A percentile compares a stretch with the other conserved stretches of the same genome.
Evolutionary conservation across 352 stramenopile species (phyloP).

Genomic region (Peronospora destructor): DNA sequence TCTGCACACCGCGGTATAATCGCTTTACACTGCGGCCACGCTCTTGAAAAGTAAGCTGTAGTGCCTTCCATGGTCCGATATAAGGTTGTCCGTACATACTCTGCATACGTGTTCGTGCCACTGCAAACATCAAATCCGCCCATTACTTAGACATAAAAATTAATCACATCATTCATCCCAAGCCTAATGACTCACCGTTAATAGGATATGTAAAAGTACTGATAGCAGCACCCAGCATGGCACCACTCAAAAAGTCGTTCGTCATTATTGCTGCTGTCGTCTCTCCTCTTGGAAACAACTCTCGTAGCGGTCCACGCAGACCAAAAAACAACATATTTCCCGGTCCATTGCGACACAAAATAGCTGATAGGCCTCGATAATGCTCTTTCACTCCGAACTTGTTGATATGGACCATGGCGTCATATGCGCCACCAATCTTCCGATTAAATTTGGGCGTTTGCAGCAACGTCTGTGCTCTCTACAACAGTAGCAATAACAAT

Average conservation of each 20-base stretch:
- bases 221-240: conserved; percentile 74
- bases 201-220: conserved; percentile 82
- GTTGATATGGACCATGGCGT: conserved; percentile 75
- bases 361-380: conserved; percentile 72
- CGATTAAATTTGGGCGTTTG: conserved; percentile 85
- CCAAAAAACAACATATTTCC: conserved; percentile 85
- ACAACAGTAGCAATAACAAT: neutral
- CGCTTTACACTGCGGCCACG: conserved; percentile 46
- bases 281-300: conserved; percentile 47
- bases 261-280: conserved; percentile 40
- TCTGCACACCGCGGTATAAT: conserved; percentile 80
- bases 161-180: neutral
- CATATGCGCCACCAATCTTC: conserved; percentile 66
- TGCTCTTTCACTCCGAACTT: conserved; percentile 73
- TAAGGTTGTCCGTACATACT: conserved; percentile 67
- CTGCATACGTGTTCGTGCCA: conserved; percentile 77
- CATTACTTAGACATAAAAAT: conserved; percentile 1
- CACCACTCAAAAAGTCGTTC: conserved; percentile 82
- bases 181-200: conserved; percentile 43
- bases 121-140: conserved; percentile 21
- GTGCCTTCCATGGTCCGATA: conserved; percentile 45
- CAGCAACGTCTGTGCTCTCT: conserved; percentile 79
- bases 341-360: conserved; percentile 79
- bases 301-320: conserved; percentile 62
- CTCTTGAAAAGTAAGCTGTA: conserved; percentile 68